Percentiles rank a stretch among this genome's conserved stretches.
Evolutionary conservation across 129 eudicot genomes (phyloP).

Genomic region (Cynara cardunculus): DNA sequence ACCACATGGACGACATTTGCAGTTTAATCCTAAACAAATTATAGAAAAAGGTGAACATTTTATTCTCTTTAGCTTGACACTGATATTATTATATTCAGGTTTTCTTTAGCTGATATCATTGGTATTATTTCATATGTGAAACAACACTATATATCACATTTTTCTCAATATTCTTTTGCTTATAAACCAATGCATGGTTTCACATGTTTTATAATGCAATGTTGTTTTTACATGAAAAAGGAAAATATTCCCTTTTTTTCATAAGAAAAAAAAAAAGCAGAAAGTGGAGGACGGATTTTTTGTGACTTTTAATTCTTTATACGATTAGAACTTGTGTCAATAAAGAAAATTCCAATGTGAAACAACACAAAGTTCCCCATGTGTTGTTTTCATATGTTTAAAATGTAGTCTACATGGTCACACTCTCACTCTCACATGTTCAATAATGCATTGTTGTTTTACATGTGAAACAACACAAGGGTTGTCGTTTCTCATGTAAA

Average conservation of each 20-base stretch:
- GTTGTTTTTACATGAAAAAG: background rate
- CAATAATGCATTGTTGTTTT: background rate
- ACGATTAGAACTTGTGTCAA: background rate
- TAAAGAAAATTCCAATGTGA: background rate
- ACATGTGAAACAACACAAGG: background rate
- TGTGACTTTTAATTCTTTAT: background rate
- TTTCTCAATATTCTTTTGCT: background rate
- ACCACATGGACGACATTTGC: background rate
- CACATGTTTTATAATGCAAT: background rate
- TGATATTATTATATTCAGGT: background rate
- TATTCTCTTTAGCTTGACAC: background rate
- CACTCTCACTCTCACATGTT: background rate
- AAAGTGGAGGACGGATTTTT: background rate
- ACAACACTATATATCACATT: background rate
- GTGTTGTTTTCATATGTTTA: background rate
- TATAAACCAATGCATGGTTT: background rate
- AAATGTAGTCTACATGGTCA: background rate
- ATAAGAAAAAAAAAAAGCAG: too few species aligned
- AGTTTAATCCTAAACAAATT: background rate
- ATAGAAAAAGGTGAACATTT: background rate
- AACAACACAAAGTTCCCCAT: background rate
- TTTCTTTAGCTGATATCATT: background rate
- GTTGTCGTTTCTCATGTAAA: background rate
- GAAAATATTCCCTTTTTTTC: background rate
- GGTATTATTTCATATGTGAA: background rate